A percentile compares a stretch with the other conserved stretches of the same genome.
These are phyloP conservation scores for Diaporthe ampelina DNA, from an alignment of 2,329 filamentous ascomycete species.

Conservation along the genomic window DNA sequence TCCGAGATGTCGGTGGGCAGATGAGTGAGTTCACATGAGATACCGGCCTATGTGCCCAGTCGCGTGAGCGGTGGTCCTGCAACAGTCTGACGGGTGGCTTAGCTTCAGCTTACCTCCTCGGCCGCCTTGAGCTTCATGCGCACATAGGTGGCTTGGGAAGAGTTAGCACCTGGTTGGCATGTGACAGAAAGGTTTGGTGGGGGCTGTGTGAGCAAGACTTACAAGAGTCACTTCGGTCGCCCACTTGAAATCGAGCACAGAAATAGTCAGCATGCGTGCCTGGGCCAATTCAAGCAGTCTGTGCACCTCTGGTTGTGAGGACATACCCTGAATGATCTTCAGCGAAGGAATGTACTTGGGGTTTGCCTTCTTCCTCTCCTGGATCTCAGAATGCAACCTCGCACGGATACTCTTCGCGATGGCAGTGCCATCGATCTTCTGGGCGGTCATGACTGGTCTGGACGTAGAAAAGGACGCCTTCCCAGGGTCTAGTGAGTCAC, in stretches of 20 bases:
- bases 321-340: conserved; percentile 92
- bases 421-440: conserved; percentile 95
- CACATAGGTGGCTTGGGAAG: conserved; percentile 86
- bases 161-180: conserved; percentile 47
- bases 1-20: conserved; percentile 86
- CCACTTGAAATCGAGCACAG: conserved; percentile 69
- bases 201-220: conserved; percentile 54
- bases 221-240: conserved; percentile 94
- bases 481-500: conserved; percentile 29
- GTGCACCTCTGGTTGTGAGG: neutral
- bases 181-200: neutral
- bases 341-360: conserved; percentile 90
- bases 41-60: conserved; percentile 77
- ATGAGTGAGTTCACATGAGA: conserved; percentile 87
- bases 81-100: neutral
- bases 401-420: conserved; percentile 94
- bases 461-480: conserved; percentile 60
- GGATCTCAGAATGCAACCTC: conserved; percentile 83
- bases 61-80: conserved; percentile 37
- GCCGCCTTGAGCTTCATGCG: conserved; percentile 99
- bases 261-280: conserved; percentile 35
- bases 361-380: conserved; percentile 83
- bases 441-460: conserved; percentile 80
- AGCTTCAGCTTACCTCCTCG: conserved; percentile 74
- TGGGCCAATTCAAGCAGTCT: conserved; percentile 23